A percentile compares a stretch with the other conserved stretches of the same genome.
phyloP scores from a whole-genome alignment of 352 stramenopile genomes.

The Pythium graminicola region DNA sequence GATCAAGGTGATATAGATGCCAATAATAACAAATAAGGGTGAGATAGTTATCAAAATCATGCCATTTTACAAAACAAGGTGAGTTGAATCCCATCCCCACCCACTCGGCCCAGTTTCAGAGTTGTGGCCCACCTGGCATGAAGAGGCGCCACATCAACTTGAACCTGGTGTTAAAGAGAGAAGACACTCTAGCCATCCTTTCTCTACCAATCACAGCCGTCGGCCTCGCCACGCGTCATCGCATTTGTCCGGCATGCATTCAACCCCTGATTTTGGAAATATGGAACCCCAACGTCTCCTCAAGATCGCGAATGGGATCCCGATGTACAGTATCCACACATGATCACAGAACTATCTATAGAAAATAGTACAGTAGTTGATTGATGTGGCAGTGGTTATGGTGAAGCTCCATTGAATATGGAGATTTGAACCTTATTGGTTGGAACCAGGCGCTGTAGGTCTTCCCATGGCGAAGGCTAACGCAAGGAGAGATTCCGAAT shows the following conservation, averaged over 20 bases:
- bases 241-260: background rate
- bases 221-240: slow-evolving; percentile 10
- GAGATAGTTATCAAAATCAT: background rate
- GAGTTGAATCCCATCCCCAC: background rate
- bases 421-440: too few species aligned
- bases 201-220: slow-evolving; percentile 7
- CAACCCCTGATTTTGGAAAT: too few species aligned
- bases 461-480: too few species aligned
- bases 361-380: too few species aligned
- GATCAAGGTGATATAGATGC: slow-evolving; percentile 7
- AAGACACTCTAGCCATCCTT: background rate
- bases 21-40: background rate
- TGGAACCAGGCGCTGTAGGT: too few species aligned
- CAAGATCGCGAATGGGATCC: too few species aligned
- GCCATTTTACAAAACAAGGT: slow-evolving; percentile 14
- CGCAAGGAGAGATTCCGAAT: too few species aligned
- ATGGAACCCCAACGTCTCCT: too few species aligned
- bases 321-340: too few species aligned
- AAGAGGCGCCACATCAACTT: slow-evolving; percentile 24
- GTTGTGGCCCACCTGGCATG: slow-evolving; percentile 8
- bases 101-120: background rate
- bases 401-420: too few species aligned
- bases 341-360: too few species aligned
- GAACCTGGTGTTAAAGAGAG: slow-evolving; percentile 11
- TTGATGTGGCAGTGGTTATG: too few species aligned